phyloP scores from a whole-genome alignment of 192 early-diverging fungal genomes.

The Backusella tuberculispora region DNA sequence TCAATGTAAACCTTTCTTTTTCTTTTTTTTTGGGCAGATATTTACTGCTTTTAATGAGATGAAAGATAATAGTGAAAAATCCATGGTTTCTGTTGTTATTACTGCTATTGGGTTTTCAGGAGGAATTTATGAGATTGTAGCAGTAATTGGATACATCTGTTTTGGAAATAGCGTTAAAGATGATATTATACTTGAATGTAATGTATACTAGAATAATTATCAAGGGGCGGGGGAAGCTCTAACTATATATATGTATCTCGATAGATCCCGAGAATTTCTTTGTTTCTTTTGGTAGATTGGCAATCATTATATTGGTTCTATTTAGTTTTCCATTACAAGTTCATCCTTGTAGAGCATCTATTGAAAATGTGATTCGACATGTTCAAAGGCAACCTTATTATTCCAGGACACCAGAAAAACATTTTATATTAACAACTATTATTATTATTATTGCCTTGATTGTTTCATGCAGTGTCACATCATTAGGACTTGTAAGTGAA shows the following conservation, averaged over 20 bases:
- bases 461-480: conserved; percentile 4
- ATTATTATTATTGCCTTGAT: neutral
- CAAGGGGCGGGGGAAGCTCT: too few relatives aligned
- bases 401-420: neutral
- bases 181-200: conserved; percentile 86
- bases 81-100: conserved; percentile 70
- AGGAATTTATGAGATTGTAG: conserved; percentile 83
- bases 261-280: conserved; percentile 67
- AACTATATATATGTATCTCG: neutral
- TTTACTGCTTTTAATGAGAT: conserved; percentile 97
- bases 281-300: conserved; percentile 85
- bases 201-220: too few relatives aligned
- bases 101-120: conserved; percentile 78
- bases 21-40: conserved; percentile 68
- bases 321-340: conserved; percentile 93
- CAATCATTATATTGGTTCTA: conserved; percentile 86
- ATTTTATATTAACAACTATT: neutral
- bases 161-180: conserved; percentile 83
- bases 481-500: neutral
- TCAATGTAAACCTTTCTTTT: neutral
- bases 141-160: conserved; percentile 88
- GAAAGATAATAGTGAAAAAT: conserved; percentile 74
- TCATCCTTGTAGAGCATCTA: conserved; percentile 86
- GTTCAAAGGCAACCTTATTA: conserved; percentile 10
- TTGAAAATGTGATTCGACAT: conserved; percentile 81